Base-by-base conservation (phyloP, 2,329 filamentous ascomycete species). In the Penicillium sp. region DNA sequence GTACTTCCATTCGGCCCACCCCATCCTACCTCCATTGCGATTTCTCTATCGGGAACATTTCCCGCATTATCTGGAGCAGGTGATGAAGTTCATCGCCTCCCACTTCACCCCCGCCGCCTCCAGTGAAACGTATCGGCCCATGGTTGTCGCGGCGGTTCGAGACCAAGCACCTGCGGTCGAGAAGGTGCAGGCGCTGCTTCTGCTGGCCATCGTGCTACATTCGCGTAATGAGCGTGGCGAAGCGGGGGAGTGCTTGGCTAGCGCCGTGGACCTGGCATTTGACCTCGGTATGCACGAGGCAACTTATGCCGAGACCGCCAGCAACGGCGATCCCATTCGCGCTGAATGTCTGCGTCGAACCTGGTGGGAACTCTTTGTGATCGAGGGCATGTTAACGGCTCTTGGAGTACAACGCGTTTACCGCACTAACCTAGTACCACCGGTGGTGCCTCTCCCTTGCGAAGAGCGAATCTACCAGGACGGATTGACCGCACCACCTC, bases 261-360 rank as follows among this genome's bases (percentile, higher is more conserved):
- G 83, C 24, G 85, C 83, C 2, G 84, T 89, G 59, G 76, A 81
- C 9, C 67, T 91, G 38, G 87, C 89, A 1, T 70, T 94, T 8
- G 81, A 89, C 46, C 77, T 95, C 20, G 85, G 86, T 0, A 78
- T 96, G 67, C 83, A 95, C 62, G 80, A 79, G 8, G 75, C 79
- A 39, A 75, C 78, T 0, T 95, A 82, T 64, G 84, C 88, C 0
- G 69, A 75, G 0, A 68, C 76, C 4, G 74, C 88, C 57, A 84
- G 85, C 13, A 73, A 77, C 23, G 80, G 81, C 4, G 80, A 85
- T 49, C 75, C 80, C 0, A 74, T 89, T 1, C 64, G 90, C 3
- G 87, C 91, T 63, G 90, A 96, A 67, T 87, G 85, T 64, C 85
- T 88, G 80, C 80, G 89, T 14, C 78, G 90, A 48, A 96, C 89